phyloP scores from a whole-genome alignment of 768 basidiomycete genomes.

The Lentinula aciculospora region DNA sequence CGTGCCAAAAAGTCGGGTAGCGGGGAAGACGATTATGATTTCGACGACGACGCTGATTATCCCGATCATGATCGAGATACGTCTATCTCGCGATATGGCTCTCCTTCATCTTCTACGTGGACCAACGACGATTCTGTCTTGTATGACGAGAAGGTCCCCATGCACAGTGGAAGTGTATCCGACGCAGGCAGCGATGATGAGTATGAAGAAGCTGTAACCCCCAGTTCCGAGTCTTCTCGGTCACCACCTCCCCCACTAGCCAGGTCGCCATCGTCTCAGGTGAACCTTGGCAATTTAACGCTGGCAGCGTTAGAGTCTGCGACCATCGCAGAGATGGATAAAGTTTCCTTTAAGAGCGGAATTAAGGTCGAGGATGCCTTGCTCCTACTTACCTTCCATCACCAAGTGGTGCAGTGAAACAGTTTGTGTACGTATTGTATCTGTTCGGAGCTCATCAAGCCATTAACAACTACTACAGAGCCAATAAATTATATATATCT shows the following conservation, averaged over 20 bases:
- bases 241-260: slow-evolving; percentile 22
- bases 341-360: slow-evolving; percentile 40
- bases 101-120: slow-evolving; percentile 46
- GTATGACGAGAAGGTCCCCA: slow-evolving; percentile 39
- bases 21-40: slow-evolving; percentile 40
- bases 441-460: neutral
- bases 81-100: slow-evolving; percentile 43
- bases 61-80: slow-evolving; percentile 11
- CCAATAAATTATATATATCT: neutral
- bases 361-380: slow-evolving; percentile 72
- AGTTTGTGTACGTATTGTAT: neutral
- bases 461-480: neutral
- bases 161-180: slow-evolving; percentile 20
- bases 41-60: slow-evolving; percentile 10
- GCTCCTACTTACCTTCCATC: slow-evolving; percentile 69
- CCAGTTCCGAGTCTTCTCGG: slow-evolving; percentile 48
- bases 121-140: slow-evolving; percentile 43
- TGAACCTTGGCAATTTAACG: slow-evolving; percentile 24
- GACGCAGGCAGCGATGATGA: slow-evolving; percentile 69
- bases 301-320: slow-evolving; percentile 32
- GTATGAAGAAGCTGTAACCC: slow-evolving; percentile 69
- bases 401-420: slow-evolving; percentile 54
- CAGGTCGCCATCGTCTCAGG: slow-evolving; percentile 21
- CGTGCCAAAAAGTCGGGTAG: slow-evolving; percentile 46
- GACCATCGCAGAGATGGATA: slow-evolving; percentile 44